Conservation (phyloP, 139 green algal genomes). For the Deuterostichococcus epilithicus region DNA sequence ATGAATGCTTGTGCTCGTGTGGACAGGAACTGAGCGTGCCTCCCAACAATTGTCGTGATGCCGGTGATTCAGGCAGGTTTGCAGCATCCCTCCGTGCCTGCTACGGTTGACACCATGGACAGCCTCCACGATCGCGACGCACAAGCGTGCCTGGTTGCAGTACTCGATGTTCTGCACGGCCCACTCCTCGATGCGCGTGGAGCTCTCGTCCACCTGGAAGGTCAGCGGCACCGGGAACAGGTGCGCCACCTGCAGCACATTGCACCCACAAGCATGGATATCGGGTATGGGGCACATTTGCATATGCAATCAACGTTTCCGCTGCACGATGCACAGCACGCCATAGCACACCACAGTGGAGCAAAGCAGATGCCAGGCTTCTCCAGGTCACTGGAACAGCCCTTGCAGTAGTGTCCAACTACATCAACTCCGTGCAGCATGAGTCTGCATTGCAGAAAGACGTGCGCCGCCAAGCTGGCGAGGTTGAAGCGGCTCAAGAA, state of each 20-base stretch:
- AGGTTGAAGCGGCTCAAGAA: too few relatives aligned
- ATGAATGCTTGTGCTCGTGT: neutral
- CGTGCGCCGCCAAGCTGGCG: too few relatives aligned
- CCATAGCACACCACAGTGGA: neutral
- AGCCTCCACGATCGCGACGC: neutral
- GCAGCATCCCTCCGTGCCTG: neutral
- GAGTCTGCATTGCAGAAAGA: too few relatives aligned
- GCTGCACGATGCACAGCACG: neutral
- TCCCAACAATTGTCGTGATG: neutral
- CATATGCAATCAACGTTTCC: neutral
- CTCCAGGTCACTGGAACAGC: neutral
- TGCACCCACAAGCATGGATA: neutral
- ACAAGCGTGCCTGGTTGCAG: neutral
- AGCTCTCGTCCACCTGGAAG: constrained; percentile 6
- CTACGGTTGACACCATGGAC: neutral
- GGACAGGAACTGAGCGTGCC: neutral
- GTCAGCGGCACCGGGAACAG: neutral
- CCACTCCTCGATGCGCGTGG: neutral
- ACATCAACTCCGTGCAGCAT: neutral
- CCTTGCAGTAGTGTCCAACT: neutral
- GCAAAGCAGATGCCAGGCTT: neutral
- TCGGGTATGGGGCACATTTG: too few relatives aligned
- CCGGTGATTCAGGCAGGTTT: neutral
- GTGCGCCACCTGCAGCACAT: neutral
- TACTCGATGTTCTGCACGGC: neutral